These are phyloP conservation scores for Furcasterigmium furcatum DNA, from an alignment of 2,329 filamentous ascomycete genomes.

Conservation along the genomic window DNA sequence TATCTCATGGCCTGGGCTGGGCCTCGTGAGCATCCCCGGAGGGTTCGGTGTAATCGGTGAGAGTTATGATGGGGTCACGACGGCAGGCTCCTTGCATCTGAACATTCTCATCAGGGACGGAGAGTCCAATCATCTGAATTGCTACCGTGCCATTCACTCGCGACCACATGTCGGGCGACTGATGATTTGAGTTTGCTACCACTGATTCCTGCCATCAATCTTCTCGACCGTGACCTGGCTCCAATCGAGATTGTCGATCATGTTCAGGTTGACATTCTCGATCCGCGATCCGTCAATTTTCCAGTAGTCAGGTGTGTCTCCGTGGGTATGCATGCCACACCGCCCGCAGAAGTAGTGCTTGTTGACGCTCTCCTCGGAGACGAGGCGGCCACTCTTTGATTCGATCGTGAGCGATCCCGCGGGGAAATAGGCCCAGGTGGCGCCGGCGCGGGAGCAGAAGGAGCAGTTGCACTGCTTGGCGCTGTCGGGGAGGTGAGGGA, in stretches of 20 bases:
- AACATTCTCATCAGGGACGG: too few species aligned
- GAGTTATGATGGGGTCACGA: too few species aligned
- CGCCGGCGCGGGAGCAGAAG: background rate
- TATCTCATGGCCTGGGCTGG: too few species aligned
- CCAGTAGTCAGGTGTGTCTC: background rate
- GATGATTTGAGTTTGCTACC: too few species aligned
- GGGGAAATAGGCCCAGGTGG: background rate
- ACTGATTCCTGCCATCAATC: background rate
- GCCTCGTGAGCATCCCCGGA: too few species aligned
- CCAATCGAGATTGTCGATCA: background rate
- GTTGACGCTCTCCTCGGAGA: background rate
- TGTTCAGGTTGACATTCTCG: background rate
- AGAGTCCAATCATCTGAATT: too few species aligned
- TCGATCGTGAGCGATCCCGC: background rate
- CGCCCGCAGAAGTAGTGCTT: background rate
- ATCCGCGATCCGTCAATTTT: background rate
- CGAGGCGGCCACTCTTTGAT: background rate
- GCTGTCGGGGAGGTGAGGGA: background rate
- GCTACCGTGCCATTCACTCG: too few species aligned
- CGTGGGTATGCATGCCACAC: background rate
- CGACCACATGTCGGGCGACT: too few species aligned
- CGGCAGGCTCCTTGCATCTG: too few species aligned
- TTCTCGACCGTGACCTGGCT: background rate
- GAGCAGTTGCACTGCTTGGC: background rate
- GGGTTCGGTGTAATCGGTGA: too few species aligned